These are phyloP conservation scores for Geotrichum aggregatum DNA, from an alignment of 1,139 yeast genomes.

Conservation along the genomic window DNA sequence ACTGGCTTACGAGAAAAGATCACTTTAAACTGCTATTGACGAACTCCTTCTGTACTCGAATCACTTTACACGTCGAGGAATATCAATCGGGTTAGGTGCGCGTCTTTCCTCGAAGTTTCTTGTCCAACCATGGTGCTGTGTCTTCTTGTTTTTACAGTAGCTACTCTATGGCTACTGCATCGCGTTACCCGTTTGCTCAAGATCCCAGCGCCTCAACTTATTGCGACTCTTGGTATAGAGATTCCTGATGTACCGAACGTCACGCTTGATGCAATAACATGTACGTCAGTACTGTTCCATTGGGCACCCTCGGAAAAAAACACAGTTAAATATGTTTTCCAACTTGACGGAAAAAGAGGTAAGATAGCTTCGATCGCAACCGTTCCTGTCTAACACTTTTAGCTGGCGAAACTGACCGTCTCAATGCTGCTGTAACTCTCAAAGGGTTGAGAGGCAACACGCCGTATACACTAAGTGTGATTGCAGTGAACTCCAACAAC, in stretches of 20 bases:
- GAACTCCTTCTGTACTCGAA: neutral
- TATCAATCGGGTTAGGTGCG: neutral
- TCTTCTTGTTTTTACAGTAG: constrained; percentile 33
- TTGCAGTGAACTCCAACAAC: constrained; percentile 45
- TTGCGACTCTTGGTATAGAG: constrained; percentile 49
- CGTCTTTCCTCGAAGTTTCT: neutral
- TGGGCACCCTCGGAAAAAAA: constrained; percentile 48
- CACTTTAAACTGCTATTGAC: too few relatives aligned
- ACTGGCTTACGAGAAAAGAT: too few relatives aligned
- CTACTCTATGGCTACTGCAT: constrained; percentile 50
- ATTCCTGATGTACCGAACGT: constrained; percentile 57
- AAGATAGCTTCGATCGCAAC: constrained; percentile 8
- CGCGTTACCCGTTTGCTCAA: constrained; percentile 44
- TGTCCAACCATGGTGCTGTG: constrained; percentile 14
- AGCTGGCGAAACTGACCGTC: constrained; percentile 40
- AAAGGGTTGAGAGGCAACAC: constrained; percentile 46
- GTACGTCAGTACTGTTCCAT: constrained; percentile 49
- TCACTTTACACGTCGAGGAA: neutral
- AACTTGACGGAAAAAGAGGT: constrained; percentile 47
- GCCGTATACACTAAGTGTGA: constrained; percentile 53
- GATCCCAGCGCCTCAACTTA: constrained; percentile 50
- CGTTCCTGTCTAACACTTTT: neutral
- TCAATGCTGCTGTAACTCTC: constrained; percentile 39
- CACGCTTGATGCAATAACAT: constrained; percentile 53
- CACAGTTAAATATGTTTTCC: constrained; percentile 44